These are phyloP conservation scores for Porogramme epimiltina DNA, from an alignment of 1,284 basidiomycete species.

Conservation along the genomic window DNA sequence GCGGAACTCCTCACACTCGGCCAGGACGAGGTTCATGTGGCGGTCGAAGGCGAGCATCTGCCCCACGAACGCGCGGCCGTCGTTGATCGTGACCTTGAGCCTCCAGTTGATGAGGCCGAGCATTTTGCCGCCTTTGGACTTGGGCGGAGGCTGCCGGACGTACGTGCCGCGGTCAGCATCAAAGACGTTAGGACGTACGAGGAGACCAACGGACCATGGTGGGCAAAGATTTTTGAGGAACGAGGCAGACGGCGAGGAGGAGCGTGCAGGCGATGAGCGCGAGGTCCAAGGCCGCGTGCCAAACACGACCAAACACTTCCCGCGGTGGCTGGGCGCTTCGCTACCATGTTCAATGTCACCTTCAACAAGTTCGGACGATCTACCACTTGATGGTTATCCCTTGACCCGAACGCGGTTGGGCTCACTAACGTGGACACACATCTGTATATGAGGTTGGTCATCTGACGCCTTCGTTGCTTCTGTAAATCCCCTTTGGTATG, in stretches of 20 bases:
- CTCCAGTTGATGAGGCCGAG: conserved; percentile 97
- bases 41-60: conserved; percentile 99
- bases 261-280: conserved; percentile 21
- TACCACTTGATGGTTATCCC: no score
- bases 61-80: conserved; percentile 92
- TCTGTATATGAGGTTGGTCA: no score
- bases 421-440: no score
- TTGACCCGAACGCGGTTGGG: no score
- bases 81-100: conserved; percentile 97
- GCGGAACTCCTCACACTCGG: conserved; percentile 96
- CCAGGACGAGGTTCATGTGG: conserved; percentile 99
- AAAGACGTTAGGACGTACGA: neutral
- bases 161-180: neutral
- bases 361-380: no score
- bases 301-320: conserved; percentile 30
- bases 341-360: no score
- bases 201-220: conserved; percentile 56
- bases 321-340: no score
- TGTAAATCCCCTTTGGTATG: no score
- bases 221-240: conserved; percentile 38
- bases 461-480: no score
- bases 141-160: conserved; percentile 74
- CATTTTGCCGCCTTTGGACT: conserved; percentile 98
- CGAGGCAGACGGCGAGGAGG: conserved; percentile 27
- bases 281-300: conserved; percentile 13